phyloP scores from a whole-genome alignment of 345 rosid species.

The Diplotaxis tenuifolia region DNA sequence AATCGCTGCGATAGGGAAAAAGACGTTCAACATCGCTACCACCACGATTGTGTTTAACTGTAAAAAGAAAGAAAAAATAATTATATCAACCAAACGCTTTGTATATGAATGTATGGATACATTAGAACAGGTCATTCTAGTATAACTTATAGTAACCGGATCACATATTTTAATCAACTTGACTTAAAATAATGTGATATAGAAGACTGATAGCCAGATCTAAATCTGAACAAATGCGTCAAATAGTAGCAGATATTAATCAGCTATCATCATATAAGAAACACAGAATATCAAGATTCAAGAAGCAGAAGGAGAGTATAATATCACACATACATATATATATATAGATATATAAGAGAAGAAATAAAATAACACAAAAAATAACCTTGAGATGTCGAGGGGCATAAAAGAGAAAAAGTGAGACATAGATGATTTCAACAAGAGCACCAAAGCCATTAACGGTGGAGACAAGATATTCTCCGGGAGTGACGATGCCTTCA shows the following conservation, averaged over 20 bases:
- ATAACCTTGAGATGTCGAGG: slow-evolving; percentile 48
- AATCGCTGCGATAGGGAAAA: slow-evolving; percentile 48
- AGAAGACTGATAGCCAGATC: slow-evolving; percentile 16
- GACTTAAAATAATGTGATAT: not conserved
- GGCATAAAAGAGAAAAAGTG: slow-evolving; percentile 57
- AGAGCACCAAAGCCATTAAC: slow-evolving; percentile 72
- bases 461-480: slow-evolving; percentile 68
- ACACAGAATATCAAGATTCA: not conserved
- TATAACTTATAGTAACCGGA: slow-evolving; percentile 18
- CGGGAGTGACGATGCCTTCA: slow-evolving; percentile 60
- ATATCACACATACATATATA: not conserved
- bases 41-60: slow-evolving; percentile 38
- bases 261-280: slow-evolving; percentile 25
- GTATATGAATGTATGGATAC: not conserved
- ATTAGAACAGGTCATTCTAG: slow-evolving; percentile 19
- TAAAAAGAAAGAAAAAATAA: slow-evolving; percentile 26
- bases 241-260: not conserved
- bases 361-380: not conserved
- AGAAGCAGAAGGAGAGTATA: not conserved
- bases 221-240: slow-evolving; percentile 20
- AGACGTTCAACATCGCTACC: slow-evolving; percentile 50
- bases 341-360: not conserved
- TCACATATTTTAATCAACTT: slow-evolving; percentile 16
- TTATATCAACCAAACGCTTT: not conserved
- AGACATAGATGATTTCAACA: slow-evolving; percentile 49